Conservation (phyloP, 2,329 filamentous ascomycete genomes). For the Aureobasidium sp. region DNA sequence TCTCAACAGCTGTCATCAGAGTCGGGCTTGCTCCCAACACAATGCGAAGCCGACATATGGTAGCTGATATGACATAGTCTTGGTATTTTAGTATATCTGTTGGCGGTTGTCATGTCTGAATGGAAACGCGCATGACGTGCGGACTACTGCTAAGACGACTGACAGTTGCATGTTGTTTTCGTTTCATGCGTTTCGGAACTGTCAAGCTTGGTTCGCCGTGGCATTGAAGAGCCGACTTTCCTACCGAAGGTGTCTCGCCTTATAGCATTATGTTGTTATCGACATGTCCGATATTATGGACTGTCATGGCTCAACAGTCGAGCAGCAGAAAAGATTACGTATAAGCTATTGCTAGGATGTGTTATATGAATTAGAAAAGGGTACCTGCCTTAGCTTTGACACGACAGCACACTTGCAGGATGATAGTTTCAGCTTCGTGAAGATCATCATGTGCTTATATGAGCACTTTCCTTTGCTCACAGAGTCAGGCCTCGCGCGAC, state of each 20-base stretch:
- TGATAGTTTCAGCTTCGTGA: neutral
- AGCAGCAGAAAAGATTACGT: neutral
- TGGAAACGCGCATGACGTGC: neutral
- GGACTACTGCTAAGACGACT: neutral
- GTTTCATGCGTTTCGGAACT: slow-evolving; percentile 2
- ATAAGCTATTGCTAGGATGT: neutral
- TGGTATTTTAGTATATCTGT: neutral
- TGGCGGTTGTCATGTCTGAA: neutral
- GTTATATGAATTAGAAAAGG: neutral
- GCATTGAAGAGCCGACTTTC: neutral
- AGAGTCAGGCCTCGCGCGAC: neutral
- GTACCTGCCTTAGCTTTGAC: slow-evolving; percentile 9
- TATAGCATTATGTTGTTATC: neutral
- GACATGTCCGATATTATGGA: neutral
- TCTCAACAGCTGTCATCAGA: too few species aligned
- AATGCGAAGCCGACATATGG: too few species aligned
- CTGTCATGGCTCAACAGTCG: neutral
- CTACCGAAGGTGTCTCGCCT: neutral
- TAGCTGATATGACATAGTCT: too few species aligned
- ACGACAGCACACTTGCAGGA: slow-evolving; percentile 1
- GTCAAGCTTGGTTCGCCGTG: neutral
- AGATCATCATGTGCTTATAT: slow-evolving; percentile 6
- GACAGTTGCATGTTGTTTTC: slow-evolving; percentile 1
- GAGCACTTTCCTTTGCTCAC: neutral
- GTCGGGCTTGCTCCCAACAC: too few species aligned